phyloP scores from a whole-genome alignment of 2,329 filamentous ascomycete genomes.

The Thelonectria blattea region DNA sequence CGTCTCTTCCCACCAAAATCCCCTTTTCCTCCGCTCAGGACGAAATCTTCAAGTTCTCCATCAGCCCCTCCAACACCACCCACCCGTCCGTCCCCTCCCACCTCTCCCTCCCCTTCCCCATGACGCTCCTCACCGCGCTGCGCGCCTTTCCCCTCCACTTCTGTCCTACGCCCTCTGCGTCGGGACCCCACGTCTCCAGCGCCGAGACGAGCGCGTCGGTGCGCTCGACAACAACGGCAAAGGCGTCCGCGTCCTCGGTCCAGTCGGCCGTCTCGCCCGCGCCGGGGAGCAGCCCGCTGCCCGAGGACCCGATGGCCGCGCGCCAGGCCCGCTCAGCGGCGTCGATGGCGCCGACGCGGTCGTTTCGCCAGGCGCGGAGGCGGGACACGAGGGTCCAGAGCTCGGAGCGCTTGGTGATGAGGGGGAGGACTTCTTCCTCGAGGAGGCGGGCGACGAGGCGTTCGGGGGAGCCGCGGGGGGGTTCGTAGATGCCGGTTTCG shows the following conservation, averaged over 20 bases:
- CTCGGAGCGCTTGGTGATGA: conserved; percentile 80
- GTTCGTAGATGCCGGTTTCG: conserved; percentile 43
- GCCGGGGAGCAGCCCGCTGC: conserved; percentile 52
- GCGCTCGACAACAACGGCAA: conserved; percentile 75
- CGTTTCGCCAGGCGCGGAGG: conserved; percentile 74
- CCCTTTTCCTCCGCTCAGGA: conserved; percentile 1
- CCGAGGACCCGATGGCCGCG: conserved; percentile 63
- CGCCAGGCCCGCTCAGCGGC: conserved; percentile 92
- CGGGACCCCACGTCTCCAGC: conserved; percentile 78
- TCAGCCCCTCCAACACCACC: conserved; percentile 61
- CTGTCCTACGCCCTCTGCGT: conserved; percentile 71
- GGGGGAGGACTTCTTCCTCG: conserved; percentile 75
- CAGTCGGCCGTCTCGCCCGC: conserved; percentile 41
- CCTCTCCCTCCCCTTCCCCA: conserved; percentile 78
- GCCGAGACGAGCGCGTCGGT: conserved; percentile 83
- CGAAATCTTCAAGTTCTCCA: conserved; percentile 59
- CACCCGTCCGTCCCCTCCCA: conserved; percentile 82
- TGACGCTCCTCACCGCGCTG: conserved; percentile 81
- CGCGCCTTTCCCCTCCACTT: conserved; percentile 90
- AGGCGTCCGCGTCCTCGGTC: conserved; percentile 65
- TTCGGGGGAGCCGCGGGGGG: conserved; percentile 63
- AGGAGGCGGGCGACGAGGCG: conserved; percentile 73
- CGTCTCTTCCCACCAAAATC: conserved; percentile 10
- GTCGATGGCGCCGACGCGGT: conserved; percentile 75
- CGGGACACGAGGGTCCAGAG: conserved; percentile 79